Percentiles rank a stretch among this genome's conserved stretches.
Evolutionary conservation across 2,329 filamentous ascomycete species (phyloP).

Genomic region (Ophiognomonia clavigignenti-juglandacearum): DNA sequence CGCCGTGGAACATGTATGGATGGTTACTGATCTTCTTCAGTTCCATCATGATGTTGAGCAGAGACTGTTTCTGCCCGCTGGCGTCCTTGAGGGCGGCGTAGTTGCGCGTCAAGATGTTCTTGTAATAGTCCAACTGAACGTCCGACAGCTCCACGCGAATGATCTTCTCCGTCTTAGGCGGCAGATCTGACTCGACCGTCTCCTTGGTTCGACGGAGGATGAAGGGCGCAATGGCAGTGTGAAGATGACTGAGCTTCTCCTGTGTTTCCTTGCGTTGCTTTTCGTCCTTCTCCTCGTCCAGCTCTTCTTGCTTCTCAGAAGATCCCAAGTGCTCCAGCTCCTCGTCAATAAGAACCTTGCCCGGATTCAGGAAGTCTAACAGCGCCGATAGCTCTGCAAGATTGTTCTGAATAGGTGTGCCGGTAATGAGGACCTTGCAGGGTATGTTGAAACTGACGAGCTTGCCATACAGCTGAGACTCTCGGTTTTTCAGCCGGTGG

Average conservation of each 20-base stretch:
- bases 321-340: constrained; percentile 75
- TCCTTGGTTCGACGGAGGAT: constrained; percentile 96
- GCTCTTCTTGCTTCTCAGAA: constrained; percentile 22
- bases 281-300: constrained; percentile 27
- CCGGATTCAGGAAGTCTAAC: constrained; percentile 96
- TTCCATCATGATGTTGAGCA: constrained; percentile 99
- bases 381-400: constrained; percentile 86
- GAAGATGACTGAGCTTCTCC: constrained; percentile 80
- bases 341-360: constrained; percentile 83
- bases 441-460: constrained; percentile 83
- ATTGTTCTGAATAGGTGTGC: constrained; percentile 96
- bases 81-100: constrained; percentile 92
- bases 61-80: constrained; percentile 85
- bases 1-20: constrained; percentile 94
- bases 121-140: constrained; percentile 96
- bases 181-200: constrained; percentile 93
- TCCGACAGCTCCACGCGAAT: constrained; percentile 96
- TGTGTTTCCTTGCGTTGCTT: constrained; percentile 68
- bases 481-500: constrained; percentile 91
- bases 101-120: constrained; percentile 95
- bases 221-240: constrained; percentile 82
- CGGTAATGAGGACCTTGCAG: constrained; percentile 88
- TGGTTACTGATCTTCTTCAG: constrained; percentile 99
- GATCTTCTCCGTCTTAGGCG: constrained; percentile 97
- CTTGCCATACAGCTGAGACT: constrained; percentile 86